These are phyloP conservation scores for Entonaema liquescens DNA, from an alignment of 495 filamentous ascomycete genomes.

Conservation along the genomic window DNA sequence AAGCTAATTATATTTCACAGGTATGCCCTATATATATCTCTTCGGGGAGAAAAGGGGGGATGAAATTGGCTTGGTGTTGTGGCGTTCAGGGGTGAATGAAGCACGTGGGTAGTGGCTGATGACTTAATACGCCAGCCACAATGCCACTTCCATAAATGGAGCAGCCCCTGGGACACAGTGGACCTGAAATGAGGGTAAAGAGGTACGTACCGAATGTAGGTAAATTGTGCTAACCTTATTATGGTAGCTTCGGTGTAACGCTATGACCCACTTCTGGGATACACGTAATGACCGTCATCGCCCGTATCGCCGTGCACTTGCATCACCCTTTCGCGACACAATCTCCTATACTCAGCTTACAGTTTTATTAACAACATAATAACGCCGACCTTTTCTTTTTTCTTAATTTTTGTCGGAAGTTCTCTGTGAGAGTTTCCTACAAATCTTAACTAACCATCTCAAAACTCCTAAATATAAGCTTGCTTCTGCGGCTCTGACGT, in stretches of 20 bases:
- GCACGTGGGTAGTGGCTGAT: background rate
- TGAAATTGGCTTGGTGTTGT: background rate
- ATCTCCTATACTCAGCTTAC: constrained; percentile 24
- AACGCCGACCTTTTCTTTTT: constrained; percentile 2
- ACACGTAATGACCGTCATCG: constrained; percentile 39
- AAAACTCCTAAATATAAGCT: constrained; percentile 9
- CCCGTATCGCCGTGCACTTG: background rate
- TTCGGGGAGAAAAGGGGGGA: too few relatives aligned
- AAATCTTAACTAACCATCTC: constrained; percentile 4
- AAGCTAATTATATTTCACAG: too few relatives aligned
- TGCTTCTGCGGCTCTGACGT: constrained; percentile 39
- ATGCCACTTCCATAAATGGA: too few relatives aligned
- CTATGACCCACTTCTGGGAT: constrained; percentile 19
- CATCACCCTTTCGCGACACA: constrained; percentile 24
- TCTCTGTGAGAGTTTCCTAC: background rate
- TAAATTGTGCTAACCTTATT: background rate
- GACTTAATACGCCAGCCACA: background rate
- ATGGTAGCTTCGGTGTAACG: constrained; percentile 1
- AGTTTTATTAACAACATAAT: constrained; percentile 17
- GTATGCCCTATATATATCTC: too few relatives aligned
- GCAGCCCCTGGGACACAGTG: too few relatives aligned
- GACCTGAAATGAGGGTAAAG: too few relatives aligned
- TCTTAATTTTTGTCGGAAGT: background rate
- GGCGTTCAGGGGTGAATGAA: constrained; percentile 1
- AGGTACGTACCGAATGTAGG: background rate